Evolutionary conservation across 352 stramenopile genomes (phyloP), one percentile per base, ranked within the genome.

Genomic region (Saprolegnia diclina): DNA sequence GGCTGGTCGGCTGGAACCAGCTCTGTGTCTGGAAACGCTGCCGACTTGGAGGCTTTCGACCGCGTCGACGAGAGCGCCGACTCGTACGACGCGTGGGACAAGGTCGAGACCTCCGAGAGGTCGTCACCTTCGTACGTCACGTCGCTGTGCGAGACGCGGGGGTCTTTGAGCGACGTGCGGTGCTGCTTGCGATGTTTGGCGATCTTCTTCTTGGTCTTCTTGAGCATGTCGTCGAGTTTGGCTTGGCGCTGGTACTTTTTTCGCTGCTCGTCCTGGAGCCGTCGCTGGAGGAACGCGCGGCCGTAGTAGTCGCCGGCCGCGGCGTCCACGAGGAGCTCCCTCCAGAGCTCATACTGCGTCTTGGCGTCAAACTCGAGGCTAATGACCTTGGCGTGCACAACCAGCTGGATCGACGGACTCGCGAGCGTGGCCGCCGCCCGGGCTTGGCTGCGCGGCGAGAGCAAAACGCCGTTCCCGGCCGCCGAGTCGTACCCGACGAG

Each of bases 361-460:
- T 40, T 22, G 14, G 45, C 50, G 21, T 67, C 62, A n/a, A 67
- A 67, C 62, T 59, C 62, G 40, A 67, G 50, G 19, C 56, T 21
- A 14, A 64, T 11, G 16, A 24, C 42, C 6, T 40, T 46, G 56
- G 24, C 32, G 18, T 48, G 4, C 19, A 64, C 11, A 4, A 64
- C 56, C 11, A 64, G 19, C 14, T 64, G 24, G 29, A 64, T 64
- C 24, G 56, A 29, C 16, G 56, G 56, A 19, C 56, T 37, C 18
- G 38, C 56, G 21, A 64, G 19, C 21, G 18, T 35, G 10, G 56
- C 32, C 14, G 56, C 32, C 6, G 56, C 56, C 10, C 18, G 16
- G 7, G 56, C 56, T 16, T 24, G 54, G 9, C 19, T 14, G 18
- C 54, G 54, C 26, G 56, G 56, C 4, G 18, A 38, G 19, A 52